Conservation (phyloP, 2,329 filamentous ascomycete genomes). For the Hypoxylon sp. region DNA sequence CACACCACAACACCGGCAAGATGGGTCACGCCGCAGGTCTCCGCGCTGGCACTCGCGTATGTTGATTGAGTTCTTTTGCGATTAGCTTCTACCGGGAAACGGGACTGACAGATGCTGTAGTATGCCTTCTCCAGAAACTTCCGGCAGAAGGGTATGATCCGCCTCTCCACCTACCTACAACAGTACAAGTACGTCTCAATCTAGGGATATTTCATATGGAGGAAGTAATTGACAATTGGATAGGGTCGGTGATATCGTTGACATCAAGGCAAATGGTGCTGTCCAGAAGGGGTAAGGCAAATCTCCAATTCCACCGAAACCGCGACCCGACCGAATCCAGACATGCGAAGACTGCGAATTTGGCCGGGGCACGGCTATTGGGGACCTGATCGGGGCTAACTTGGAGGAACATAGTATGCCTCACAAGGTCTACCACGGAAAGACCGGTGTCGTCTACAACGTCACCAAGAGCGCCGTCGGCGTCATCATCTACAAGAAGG, state of each 20-base stretch:
- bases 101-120: conserved; percentile 55
- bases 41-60: conserved; percentile 85
- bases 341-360: conserved; percentile 26
- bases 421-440: conserved; percentile 72
- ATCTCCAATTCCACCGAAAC: conserved; percentile 42
- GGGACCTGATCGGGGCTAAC: conserved; percentile 51
- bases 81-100: background rate
- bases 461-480: conserved; percentile 98
- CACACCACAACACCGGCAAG: conserved; percentile 67
- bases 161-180: conserved; percentile 92
- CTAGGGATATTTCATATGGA: conserved; percentile 30
- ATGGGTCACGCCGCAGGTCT: conserved; percentile 92
- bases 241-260: conserved; percentile 97
- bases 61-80: conserved; percentile 53
- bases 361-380: conserved; percentile 4
- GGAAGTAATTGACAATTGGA: conserved; percentile 57
- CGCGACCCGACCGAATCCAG: conserved; percentile 28
- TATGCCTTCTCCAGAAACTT: conserved; percentile 95
- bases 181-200: conserved; percentile 79
- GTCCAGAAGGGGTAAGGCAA: conserved; percentile 94
- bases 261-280: conserved; percentile 98
- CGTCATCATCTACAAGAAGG: conserved; percentile 99
- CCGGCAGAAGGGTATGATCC: conserved; percentile 95
- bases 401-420: conserved; percentile 43
- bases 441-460: conserved; percentile 99